Base-by-base conservation (phyloP, 1,284 basidiomycete species). In the Malassezia globosa region DNA sequence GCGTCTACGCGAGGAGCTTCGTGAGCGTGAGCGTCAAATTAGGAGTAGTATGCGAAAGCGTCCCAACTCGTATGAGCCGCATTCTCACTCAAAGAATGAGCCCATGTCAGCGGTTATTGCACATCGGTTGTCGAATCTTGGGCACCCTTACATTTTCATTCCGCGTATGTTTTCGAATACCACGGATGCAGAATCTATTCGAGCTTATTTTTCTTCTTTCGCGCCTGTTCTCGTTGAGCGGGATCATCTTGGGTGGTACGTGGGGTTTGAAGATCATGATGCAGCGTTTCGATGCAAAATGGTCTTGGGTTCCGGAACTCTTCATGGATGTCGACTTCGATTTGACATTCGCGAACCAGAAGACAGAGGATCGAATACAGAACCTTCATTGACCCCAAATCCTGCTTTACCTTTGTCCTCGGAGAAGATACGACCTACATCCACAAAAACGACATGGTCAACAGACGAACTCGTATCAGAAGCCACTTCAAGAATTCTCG, bases 401-500 rank as follows among this genome's bases (percentile, higher is more conserved):
- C n/a, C n/a, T n/a, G n/a, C n/a, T n/a, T n/a, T n/a, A n/a, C n/a
- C n/a, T n/a, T n/a, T n/a, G n/a, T n/a, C n/a, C n/a, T n/a, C n/a
- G n/a, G n/a, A 11, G 42, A 7, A 21, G 7, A 16, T 4, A 10
- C 33, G 14, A 19, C 31, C 16, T 10, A 24, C 33, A 6, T 16
- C 42, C 36, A 11, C 19, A 4, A 35, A 34, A 21, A 7, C 46
- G 24, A 22, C n/a, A 18, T 27, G 18, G 33, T n/a, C 13, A 36
- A 23, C 25, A 4, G 73, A 73, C 3, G 82, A 83, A 61, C 73
- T 85, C 26, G 72, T 83, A 13, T 77, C 77, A 7, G 76, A 77
- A 33, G 83, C 83, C 3, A 76, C 78, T 56, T 75, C 77, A 54
- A 72, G 80, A 40, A 79, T 88, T 41, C 54, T 81, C 37, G 74